These are phyloP conservation scores for Paxillus involutus DNA, from an alignment of 768 basidiomycete genomes.

Conservation along the genomic window DNA sequence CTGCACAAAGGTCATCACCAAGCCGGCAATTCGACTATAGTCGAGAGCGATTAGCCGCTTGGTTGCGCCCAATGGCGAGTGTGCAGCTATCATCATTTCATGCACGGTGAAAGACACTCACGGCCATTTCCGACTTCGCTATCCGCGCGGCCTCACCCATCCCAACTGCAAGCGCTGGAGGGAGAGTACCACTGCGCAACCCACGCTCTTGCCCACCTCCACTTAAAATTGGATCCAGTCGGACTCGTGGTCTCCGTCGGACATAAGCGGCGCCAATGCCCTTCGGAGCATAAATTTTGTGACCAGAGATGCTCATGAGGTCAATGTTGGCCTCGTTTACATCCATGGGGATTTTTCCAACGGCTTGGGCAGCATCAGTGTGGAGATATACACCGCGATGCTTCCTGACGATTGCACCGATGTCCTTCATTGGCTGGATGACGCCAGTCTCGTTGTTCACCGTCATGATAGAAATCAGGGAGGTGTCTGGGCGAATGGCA, in stretches of 20 bases:
- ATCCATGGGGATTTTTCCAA: conserved; percentile 87
- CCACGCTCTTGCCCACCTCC: conserved; percentile 99
- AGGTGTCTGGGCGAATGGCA: conserved; percentile 90
- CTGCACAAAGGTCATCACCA: conserved; percentile 78
- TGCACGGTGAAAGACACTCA: conserved; percentile 47
- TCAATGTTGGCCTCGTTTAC: conserved; percentile 97
- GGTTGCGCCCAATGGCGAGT: conserved; percentile 34
- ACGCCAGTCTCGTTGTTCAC: conserved; percentile 99
- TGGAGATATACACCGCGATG: conserved; percentile 93
- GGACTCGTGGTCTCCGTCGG: conserved; percentile 85
- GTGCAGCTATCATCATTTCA: conserved; percentile 50
- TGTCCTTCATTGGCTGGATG: conserved; percentile 95
- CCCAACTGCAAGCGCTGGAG: conserved; percentile 86
- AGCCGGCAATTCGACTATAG: conserved; percentile 42
- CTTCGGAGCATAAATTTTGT: conserved; percentile 98
- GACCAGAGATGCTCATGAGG: conserved; percentile 93
- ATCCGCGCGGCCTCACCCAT: conserved; percentile 93
- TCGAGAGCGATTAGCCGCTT: conserved; percentile 37
- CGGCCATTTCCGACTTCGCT: conserved; percentile 89
- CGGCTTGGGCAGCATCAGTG: conserved; percentile 96
- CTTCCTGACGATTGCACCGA: conserved; percentile 81
- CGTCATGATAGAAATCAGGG: conserved; percentile 95
- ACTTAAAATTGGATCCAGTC: conserved; percentile 91
- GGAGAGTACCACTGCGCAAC: conserved; percentile 90
- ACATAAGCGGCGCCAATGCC: conserved; percentile 96